Base-by-base conservation (phyloP, 2,329 filamentous ascomycete species). In the Colletotrichum sp. region DNA sequence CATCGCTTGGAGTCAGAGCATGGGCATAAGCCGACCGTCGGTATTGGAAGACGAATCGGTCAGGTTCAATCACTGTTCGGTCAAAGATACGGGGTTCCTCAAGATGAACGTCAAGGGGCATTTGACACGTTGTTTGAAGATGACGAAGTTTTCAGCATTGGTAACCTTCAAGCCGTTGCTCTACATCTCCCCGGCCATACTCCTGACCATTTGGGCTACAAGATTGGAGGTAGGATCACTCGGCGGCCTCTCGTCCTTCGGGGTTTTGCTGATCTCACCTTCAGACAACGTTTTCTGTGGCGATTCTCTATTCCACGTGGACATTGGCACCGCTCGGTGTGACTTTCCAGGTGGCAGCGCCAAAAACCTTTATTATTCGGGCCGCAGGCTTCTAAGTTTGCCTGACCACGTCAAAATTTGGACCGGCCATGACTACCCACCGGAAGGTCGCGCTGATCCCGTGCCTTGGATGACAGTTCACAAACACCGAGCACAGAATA, bases 151-250 rank as follows among this genome's bases (percentile, higher is more conserved):
- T 92, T 93, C 76, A 21, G 77, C 0, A 84, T 93, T 48, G 91
- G 91, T 0, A 70, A 80, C 0, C 36, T 93, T 16, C 79, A 77
- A 2, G 88, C 82, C 1, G 83, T 80, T 4, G 90, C 87, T 0
- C 79, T 93, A 0, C 88, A 92, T 77, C 86, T 93, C 0, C 90
- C 91, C 0, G 91, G 91, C 0, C 90, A 93, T 77, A 92, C 91
- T 0, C 90, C 91, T 0, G 91, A 93, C 77, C 90, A 93, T 70
- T 78, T 91, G 16, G 91, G 91, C 0, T 93, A 93, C 76, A 81
- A 83, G 38, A 87, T 93, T 66, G 90, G 89, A 80, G 81, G 85
- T 85, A 77, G 75, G 80, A 67, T 12, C 66, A 32, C n/a, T 43
- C 34, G 13, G 28, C 8, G 5, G 28, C 9, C 28, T 26, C 43